Evolutionary conservation across 495 filamentous ascomycete species (phyloP), one percentile per base, ranked within the genome.

Genomic region (Pyrenopolyporus hunteri): DNA sequence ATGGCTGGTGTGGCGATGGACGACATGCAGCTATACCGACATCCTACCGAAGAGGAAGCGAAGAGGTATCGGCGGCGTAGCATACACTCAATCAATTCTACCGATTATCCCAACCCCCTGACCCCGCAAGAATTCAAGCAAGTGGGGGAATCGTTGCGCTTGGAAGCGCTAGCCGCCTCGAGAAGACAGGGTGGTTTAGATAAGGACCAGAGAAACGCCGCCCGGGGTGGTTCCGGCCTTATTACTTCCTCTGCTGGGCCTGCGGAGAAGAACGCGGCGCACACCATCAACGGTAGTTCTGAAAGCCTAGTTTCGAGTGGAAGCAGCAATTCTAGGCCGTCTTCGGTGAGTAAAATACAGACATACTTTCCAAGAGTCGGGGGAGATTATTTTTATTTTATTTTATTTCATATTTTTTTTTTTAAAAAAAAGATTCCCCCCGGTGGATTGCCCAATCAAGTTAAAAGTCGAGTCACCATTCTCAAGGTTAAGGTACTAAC

Each of bases 51-150:
- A 13, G 91, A 93, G 42, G 78, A 86, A 44, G 83, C 87, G 7
- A 90, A 90, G 72, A 83, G 89, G 59, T 90, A 92, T 75, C 80
- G 92, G 59, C 84, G 92, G 66, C 83, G 92, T 50, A 97, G 92
- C 70, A 83, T 92, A 78, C 89, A 90, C 51, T 89, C 84, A 42
- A 82, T 96, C 66, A 91, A 94, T 75, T 83, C 85, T 64, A 71
- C 75, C 57, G 81, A 82, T 59, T 83, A 79, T 70, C 68, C 74
- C 54, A 69, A 59, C 52, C 67, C 72, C 65, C 57, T 74, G 60
- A 67, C 71, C 68, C 74, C 77, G 55, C 76, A 69, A 60, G 68
- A 69, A 19, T 70, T 72, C 42, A 67, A 73, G 58, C 72, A 68
- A 57, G 70, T 73, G 64, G 70, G 63, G 56, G 74, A 78, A 68